Base-by-base conservation (phyloP, 129 eudicot genomes). In the Ambrosia artemisiifolia region DNA sequence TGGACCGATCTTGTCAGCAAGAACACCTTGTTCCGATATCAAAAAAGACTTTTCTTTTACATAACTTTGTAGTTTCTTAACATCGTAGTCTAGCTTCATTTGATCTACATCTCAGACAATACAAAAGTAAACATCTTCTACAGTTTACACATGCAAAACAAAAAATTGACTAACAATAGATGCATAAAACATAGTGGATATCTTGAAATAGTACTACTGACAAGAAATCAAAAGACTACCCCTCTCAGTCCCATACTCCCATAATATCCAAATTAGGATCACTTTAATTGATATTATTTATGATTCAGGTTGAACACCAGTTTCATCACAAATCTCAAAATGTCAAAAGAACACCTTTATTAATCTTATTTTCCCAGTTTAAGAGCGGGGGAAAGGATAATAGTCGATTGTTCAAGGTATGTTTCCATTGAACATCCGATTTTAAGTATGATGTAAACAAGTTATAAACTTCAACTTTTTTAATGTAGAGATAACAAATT, bases 381-480 rank as follows among this genome's bases (percentile, higher is more conserved):
- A 24, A 24, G 28, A 24, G 28, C 28, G 65, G 89, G 98, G 96
- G 95, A 85, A 89, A 75, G 96, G 98, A 44, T 84, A 85, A 78
- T 92, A 96, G 98, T 83, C 91, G 0, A 92, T 92, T 34, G 96
- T 92, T 55, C 96, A 87, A 64, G 98, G 98, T 92, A n/a, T 62
- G 38, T 30, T 59, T 59, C 19, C 19, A 28, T 5, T 30, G 11
- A 59, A 59, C 42, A 30, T 59, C 65, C 65, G 24, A 38, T 32
- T 0, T 11, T 59, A 13, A 11, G 4, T 28, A 59, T 59, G 65
- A 13, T 59, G 40, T 59, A 13, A 32, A 59, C 65, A 59, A 12
- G 63, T 1, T 56, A 30, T 59, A 32, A 59, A 59, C 2, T 59
- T 59, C 18, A 35, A 19, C 16, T 35, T 34, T 62, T 8, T 36